Evolutionary conservation across 257 asterid species (phyloP), one percentile per base, ranked within the genome.

Genomic region (Penstemon davidsonii): DNA sequence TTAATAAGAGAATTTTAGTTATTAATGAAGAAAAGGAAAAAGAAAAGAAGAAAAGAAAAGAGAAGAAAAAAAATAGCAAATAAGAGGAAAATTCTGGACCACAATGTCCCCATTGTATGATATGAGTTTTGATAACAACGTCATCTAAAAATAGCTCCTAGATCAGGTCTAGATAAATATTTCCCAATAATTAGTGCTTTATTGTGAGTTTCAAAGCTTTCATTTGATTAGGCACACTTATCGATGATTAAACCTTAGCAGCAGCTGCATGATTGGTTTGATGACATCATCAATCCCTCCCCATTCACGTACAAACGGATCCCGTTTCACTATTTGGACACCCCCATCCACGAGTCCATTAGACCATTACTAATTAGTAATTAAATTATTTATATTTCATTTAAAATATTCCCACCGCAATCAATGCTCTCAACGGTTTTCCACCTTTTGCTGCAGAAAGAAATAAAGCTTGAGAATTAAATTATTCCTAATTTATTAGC

Each of bases 221-320:
- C 4, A 38, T 36, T 38, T 42, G 67, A 11, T 36, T 43, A 67
- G 50, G 45, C 57, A 60, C 76, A 55, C n/a, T 36, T 58, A 3
- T 5, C 75, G 65, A 73, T 50, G 76, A 44, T 50, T 44, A 59
- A 78, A 51, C 72, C 76, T 55, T 25, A 25, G 33, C 15, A 55
- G 68, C 64, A 42, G 55, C 53, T 37, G 13, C 75, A 80, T 76
- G 73, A 76, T 77, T 75, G 76, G 73, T 46, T 66, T 55, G 76
- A 40, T 78, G 78, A 78, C 73, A 79, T 79, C 80, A 77, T 39
- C 73, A 69, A 18, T 13, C 13, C 43, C 50, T 62, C 57, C 49
- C 15, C 9, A 25, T 44, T 49, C 19, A 47, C 25, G 75, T 60
- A 52, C 67, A 55, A 60, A 40, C 39, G 36, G 15, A 41, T 8